Evolutionary conservation across 768 basidiomycete species (phyloP).

Genomic region (Rhizopogon vulgaris): DNA sequence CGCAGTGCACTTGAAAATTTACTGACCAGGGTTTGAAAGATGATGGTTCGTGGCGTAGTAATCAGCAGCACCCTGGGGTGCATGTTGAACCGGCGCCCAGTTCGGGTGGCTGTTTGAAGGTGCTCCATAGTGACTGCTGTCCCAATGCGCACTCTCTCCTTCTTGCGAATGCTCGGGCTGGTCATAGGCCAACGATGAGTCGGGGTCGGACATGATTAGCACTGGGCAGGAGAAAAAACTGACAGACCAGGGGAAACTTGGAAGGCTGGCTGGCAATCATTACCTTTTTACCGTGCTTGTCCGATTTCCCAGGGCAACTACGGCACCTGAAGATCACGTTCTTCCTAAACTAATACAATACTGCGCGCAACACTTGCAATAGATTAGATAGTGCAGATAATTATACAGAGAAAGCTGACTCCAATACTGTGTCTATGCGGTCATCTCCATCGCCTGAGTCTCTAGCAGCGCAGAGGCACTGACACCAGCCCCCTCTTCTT

Average conservation of each 20-base stretch:
- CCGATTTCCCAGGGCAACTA: constrained; percentile 2
- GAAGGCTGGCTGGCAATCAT: background rate
- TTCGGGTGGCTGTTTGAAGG: constrained; percentile 7
- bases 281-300: background rate
- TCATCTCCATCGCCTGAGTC: constrained; percentile 12
- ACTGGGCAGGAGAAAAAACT: background rate
- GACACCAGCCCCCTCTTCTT: constrained; percentile 4
- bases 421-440: constrained; percentile 6
- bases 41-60: constrained; percentile 11
- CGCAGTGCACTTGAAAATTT: background rate
- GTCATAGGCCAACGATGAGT: constrained; percentile 22
- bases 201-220: constrained; percentile 17
- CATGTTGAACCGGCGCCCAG: constrained; percentile 1
- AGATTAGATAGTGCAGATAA: background rate
- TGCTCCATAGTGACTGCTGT: background rate
- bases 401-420: constrained; percentile 2
- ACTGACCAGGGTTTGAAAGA: constrained; percentile 15
- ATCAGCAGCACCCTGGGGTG: constrained; percentile 3
- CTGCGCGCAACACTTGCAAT: background rate
- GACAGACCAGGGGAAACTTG: background rate
- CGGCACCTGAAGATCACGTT: background rate
- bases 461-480: background rate
- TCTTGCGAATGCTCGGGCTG: constrained; percentile 12
- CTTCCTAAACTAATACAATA: background rate
- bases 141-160: background rate